Conservation (phyloP, 2,329 filamentous ascomycete species). For the Penicillium sp. region DNA sequence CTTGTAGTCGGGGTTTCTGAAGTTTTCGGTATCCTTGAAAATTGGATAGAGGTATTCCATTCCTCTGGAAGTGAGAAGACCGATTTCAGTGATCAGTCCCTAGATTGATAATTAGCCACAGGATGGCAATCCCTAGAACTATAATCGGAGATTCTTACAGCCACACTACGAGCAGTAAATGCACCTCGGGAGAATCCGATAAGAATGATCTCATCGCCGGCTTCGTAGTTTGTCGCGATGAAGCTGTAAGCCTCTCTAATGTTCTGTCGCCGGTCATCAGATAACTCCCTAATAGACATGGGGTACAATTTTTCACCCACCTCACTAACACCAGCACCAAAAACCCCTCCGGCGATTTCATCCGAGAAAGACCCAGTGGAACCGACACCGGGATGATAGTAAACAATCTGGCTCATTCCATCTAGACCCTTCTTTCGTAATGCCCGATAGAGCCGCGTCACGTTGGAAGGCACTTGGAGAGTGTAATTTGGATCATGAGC, state of each 20-base stretch:
- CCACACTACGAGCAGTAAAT: constrained; percentile 46
- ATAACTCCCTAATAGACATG: background rate
- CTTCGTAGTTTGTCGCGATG: constrained; percentile 42
- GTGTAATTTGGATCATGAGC: constrained; percentile 24
- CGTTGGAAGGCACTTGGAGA: constrained; percentile 25
- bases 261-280: constrained; percentile 15
- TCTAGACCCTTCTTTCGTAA: constrained; percentile 22
- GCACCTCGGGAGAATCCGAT: constrained; percentile 47
- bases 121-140: background rate
- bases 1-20: constrained; percentile 24
- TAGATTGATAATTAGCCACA: constrained; percentile 3
- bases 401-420: constrained; percentile 25
- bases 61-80: constrained; percentile 32
- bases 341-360: constrained; percentile 25
- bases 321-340: constrained; percentile 27
- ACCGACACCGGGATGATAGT: constrained; percentile 29
- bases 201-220: constrained; percentile 47
- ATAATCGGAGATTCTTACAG: constrained; percentile 21
- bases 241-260: constrained; percentile 35
- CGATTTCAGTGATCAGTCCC: constrained; percentile 42
- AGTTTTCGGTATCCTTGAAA: constrained; percentile 27
- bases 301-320: constrained; percentile 14
- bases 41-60: constrained; percentile 30
- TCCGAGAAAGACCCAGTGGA: constrained; percentile 23
- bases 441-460: constrained; percentile 27